A percentile compares a stretch with the other conserved stretches of the same genome.
Conservation (phyloP, 345 rosid species). For the Salix koriyanagi region DNA sequence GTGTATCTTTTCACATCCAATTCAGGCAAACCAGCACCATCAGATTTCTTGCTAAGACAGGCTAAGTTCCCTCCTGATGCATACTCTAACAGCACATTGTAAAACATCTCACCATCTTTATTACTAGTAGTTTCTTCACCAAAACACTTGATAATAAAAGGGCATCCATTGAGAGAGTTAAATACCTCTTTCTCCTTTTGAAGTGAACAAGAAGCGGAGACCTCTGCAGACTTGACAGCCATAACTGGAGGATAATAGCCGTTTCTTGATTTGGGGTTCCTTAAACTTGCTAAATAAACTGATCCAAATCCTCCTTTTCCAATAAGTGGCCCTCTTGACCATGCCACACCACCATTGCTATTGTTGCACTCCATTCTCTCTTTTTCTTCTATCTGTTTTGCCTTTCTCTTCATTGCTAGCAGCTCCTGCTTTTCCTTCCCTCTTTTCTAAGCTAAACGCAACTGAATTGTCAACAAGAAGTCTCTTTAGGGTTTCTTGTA, state of each 20-base stretch:
- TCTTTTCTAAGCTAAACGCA: not conserved
- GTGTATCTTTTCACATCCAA: constrained; percentile 46
- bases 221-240: constrained; percentile 66
- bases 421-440: not conserved
- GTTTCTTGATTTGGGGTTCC: constrained; percentile 6
- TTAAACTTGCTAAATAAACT: constrained; percentile 45
- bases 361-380: not conserved
- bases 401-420: constrained; percentile 2
- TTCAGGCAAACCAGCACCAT: constrained; percentile 46
- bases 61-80: constrained; percentile 71
- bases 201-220: constrained; percentile 32
- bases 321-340: constrained; percentile 64
- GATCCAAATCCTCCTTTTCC: constrained; percentile 68
- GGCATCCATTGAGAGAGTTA: constrained; percentile 37
- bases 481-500: not conserved
- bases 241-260: constrained; percentile 31
- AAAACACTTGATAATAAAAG: constrained; percentile 46
- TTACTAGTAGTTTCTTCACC: constrained; percentile 44
- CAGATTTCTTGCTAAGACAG: constrained; percentile 23
- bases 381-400: not conserved
- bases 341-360: constrained; percentile 16
- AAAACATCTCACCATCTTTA: constrained; percentile 36
- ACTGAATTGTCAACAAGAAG: not conserved
- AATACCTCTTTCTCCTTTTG: constrained; percentile 50
- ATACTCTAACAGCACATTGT: constrained; percentile 64